Evolutionary conservation across 2,329 filamentous ascomycete genomes (phyloP), one percentile per base, ranked within the genome.

Genomic region (Arthrobotrys sinensis): DNA sequence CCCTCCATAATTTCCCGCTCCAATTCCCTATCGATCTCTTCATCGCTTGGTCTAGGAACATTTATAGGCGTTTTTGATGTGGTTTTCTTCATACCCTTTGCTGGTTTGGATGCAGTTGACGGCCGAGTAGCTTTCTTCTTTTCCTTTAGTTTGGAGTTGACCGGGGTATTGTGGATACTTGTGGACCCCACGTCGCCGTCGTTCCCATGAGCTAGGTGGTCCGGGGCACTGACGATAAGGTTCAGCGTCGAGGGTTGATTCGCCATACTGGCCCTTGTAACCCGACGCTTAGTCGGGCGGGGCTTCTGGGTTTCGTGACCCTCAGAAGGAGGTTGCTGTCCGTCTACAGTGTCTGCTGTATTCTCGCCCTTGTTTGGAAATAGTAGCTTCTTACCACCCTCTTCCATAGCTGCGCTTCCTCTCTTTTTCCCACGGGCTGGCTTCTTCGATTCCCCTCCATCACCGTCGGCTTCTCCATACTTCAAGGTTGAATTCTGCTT

Each of bases 1-100:
- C 0, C 87, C 34, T 86, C 85, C 50, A 91, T 88, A 8, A 92
- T 86, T 72, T 91, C 91, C 1, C 88, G 89, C 81, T 91, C 88
- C 0, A 93, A 85, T 60, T 89, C 89, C 21, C 88, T 88, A 64
- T 93, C 90, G 43, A 92, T 87, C 79, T 92, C 90, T 0, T 90
- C 88, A 77, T 92, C 90, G 68, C 89, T 86, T 0, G 52, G 36
- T 2, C 45, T 28, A 8, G 50, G 34, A 21, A 43, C 40, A 28
- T 46, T 60, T n/a, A 50, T 3, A 24, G 38, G 34, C 4, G 14
- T 12, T n/a, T 71, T 60, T 8, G 62, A 62, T 10, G 52, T 19
- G 24, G n/a, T 21, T 34, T 60, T 63, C 34, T 70, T 55, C 32
- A 32, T 40, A 5, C 16, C 21, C 16, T 67, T 78, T 21, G 14